phyloP scores from a whole-genome alignment of 2,329 filamentous ascomycete genomes.

The Monosporascus sp. region DNA sequence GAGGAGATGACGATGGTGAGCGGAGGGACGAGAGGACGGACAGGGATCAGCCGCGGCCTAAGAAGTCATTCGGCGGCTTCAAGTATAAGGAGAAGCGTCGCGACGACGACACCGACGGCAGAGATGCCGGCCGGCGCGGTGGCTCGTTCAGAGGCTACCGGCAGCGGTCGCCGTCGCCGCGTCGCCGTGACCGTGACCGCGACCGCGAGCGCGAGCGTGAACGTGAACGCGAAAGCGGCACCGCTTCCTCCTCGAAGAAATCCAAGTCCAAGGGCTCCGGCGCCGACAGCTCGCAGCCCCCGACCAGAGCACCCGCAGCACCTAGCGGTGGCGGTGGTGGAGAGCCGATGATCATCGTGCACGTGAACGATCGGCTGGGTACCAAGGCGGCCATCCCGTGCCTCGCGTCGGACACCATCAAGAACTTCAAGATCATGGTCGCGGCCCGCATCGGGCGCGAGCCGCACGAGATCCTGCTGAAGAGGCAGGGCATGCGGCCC shows the following conservation, averaged over 20 bases:
- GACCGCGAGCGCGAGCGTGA: conserved; percentile 31
- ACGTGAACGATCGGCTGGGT: conserved; percentile 90
- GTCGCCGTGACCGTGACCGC: conserved; percentile 31
- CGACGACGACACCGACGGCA: conserved; percentile 40
- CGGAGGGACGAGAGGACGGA: conserved; percentile 9
- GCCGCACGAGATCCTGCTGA: conserved; percentile 85
- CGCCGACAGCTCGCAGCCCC: conserved; percentile 29
- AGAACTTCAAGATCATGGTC: conserved; percentile 86
- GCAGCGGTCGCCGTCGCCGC: conserved; percentile 33
- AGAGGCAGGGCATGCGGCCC: conserved; percentile 84
- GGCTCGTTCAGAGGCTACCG: conserved; percentile 49
- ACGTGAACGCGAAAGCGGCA: not conserved
- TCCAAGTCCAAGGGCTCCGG: conserved; percentile 23
- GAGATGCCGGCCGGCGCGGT: conserved; percentile 32
- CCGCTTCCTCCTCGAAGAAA: conserved; percentile 18
- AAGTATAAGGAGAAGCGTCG: conserved; percentile 54
- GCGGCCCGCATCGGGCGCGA: conserved; percentile 84
- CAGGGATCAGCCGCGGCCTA: conserved; percentile 17
- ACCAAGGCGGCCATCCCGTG: conserved; percentile 95
- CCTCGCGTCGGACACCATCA: conserved; percentile 75
- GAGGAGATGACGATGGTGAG: not conserved
- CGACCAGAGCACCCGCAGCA: conserved; percentile 23
- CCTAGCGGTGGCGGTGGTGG: conserved; percentile 24
- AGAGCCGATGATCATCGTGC: conserved; percentile 88
- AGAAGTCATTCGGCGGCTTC: conserved; percentile 43